Conservation (phyloP, 169 alveolate genomes). For the Cryptosporidium ubiquitum region DNA sequence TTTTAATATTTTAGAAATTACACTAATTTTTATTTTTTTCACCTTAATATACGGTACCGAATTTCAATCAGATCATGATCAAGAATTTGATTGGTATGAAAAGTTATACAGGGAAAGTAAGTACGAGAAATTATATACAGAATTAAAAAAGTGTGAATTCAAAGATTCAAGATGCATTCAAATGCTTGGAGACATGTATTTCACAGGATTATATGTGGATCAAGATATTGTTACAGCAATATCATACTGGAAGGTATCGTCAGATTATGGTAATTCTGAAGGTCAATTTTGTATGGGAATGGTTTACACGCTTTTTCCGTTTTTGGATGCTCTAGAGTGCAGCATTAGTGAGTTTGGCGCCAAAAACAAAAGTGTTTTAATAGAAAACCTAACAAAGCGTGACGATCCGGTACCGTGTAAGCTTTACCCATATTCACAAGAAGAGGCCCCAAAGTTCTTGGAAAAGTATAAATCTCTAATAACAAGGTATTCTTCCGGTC, state of each 20-base stretch:
- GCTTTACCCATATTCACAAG: slow-evolving; percentile 18
- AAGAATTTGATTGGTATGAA: background rate
- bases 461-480: slow-evolving; percentile 14
- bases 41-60: background rate
- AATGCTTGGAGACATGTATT: slow-evolving; percentile 56
- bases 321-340: slow-evolving; percentile 29
- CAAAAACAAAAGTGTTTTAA: background rate
- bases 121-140: background rate
- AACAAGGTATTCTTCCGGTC: background rate
- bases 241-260: slow-evolving; percentile 47
- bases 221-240: slow-evolving; percentile 38
- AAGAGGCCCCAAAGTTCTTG: slow-evolving; percentile 6
- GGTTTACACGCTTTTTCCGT: slow-evolving; percentile 42
- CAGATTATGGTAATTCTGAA: slow-evolving; percentile 53
- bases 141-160: slow-evolving; percentile 9
- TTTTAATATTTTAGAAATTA: background rate
- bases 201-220: slow-evolving; percentile 23
- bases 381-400: background rate
- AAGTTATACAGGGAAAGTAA: background rate
- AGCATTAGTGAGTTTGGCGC: background rate
- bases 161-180: slow-evolving; percentile 16
- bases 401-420: slow-evolving; percentile 18
- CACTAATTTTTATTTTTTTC: background rate
- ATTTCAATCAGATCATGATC: background rate
- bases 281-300: slow-evolving; percentile 60